Evolutionary conservation across 768 basidiomycete species (phyloP), one percentile per base, ranked within the genome.

Genomic region (Mycena venus): DNA sequence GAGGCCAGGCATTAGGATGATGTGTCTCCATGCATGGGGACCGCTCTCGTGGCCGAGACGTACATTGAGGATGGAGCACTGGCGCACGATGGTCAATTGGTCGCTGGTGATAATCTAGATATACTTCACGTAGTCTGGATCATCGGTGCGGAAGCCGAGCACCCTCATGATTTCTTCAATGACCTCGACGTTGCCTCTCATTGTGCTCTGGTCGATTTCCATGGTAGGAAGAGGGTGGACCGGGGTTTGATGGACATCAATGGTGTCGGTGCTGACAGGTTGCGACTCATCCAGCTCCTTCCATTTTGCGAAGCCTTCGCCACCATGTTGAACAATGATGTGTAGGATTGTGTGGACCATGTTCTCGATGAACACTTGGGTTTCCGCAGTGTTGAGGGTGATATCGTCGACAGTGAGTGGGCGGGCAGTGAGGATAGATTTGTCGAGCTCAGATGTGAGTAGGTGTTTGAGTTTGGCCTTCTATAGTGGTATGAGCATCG

Each of bases 191-290:
- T 79, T 79, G 3, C 74, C 76, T n/a, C 44, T 71, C 10, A 59
- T 79, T 8, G 76, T 49, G n/a, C 49, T 67, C 60, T 79, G 66
- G 44, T 79, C 77, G 34, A 78, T 70, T 27, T 76, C 58, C 68
- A 72, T 61, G 21, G 72, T 40, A 1, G 78, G 70, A 4, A 74
- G 31, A 17, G 72, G 77, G 51, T 76, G 65, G 29, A 77, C 11
- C 1, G 15, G 9, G 6, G 75, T 71, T 23, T 53, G 10, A 59
- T 78, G 75, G 0, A 73, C n/a, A 4, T 68, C 59, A 36, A 78
- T 78, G 8, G 2, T 36, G n/a, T n/a, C n/a, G n/a, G n/a, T n/a
- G n/a, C n/a, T n/a, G n/a, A n/a, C n/a, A n/a, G n/a, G n/a, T n/a
- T 61, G 44, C 1, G 44, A 12, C 3, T 68, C 19, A 10, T 74